These are phyloP conservation scores for Trichomonascaceae sp. DNA, from an alignment of 1,139 yeast species.

Conservation along the genomic window DNA sequence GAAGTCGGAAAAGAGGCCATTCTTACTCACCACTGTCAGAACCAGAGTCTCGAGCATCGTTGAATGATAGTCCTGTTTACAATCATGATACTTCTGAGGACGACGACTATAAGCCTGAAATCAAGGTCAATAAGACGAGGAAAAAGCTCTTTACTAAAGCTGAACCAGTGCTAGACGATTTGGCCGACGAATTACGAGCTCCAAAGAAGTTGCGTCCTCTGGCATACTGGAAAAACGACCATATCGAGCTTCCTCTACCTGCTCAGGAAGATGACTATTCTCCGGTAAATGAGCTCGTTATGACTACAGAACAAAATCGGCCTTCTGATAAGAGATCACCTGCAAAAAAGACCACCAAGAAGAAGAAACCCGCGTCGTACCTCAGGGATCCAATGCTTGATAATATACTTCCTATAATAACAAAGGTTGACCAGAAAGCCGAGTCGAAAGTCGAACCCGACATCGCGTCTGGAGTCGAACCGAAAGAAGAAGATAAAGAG, in stretches of 20 bases:
- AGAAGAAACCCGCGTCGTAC: not conserved
- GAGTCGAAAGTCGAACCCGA: not conserved
- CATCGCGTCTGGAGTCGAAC: not conserved
- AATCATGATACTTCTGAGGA: not conserved
- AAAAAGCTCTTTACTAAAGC: not conserved
- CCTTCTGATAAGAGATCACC: not conserved
- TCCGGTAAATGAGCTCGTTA: not conserved
- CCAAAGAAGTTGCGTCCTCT: conserved; percentile 56
- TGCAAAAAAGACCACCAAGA: not conserved
- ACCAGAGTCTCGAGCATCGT: not conserved
- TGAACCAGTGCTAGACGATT: conserved; percentile 42
- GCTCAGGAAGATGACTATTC: conserved; percentile 42
- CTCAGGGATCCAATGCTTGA: not conserved
- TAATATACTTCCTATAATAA: not conserved
- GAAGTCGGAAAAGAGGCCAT: not conserved
- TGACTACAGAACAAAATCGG: not conserved
- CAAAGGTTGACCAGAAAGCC: not conserved
- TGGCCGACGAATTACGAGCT: conserved; percentile 36
- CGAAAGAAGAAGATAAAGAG: conserved; percentile 22
- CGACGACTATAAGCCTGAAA: not conserved
- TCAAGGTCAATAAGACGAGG: not conserved
- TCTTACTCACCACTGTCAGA: not conserved
- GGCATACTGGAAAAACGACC: conserved; percentile 83
- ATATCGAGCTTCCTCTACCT: conserved; percentile 31
- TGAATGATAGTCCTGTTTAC: not conserved